A percentile compares a stretch with the other conserved stretches of the same genome.
phyloP scores from a whole-genome alignment of 305 asterid species.

The Solanum hybrid region DNA sequence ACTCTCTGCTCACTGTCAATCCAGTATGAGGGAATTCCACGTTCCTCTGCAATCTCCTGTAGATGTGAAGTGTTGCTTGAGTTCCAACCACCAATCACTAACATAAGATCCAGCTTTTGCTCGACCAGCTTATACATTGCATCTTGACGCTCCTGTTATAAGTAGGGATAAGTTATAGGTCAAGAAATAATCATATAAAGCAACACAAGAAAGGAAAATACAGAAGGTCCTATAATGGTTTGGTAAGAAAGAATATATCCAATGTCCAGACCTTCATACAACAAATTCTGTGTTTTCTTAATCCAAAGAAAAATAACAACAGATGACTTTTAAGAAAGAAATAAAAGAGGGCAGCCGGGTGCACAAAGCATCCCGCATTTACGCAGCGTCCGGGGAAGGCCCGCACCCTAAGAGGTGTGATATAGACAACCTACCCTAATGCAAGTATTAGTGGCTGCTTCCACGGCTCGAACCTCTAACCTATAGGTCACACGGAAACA shows the following conservation, averaged over 20 bases:
- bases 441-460: neutral
- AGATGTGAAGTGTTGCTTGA: conserved; percentile 98
- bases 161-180: neutral
- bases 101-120: conserved; percentile 64
- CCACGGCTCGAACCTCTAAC: neutral
- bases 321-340: neutral
- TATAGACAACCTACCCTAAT: neutral
- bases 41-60: conserved; percentile 91
- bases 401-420: neutral
- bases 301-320: neutral
- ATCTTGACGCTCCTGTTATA: conserved; percentile 90
- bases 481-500: neutral
- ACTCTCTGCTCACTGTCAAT: conserved; percentile 76
- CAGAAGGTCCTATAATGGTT: neutral
- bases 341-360: neutral
- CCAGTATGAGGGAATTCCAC: conserved; percentile 96
- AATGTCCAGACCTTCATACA: neutral
- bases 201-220: neutral
- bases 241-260: neutral
- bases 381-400: neutral
- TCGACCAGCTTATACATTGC: conserved; percentile 96
- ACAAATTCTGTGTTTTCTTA: neutral
- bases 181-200: neutral
- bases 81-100: conserved; percentile 98
- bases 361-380: neutral